These are phyloP conservation scores for Neopestalotiopsis clavispora DNA, from an alignment of 2,329 filamentous ascomycete genomes.

Conservation along the genomic window DNA sequence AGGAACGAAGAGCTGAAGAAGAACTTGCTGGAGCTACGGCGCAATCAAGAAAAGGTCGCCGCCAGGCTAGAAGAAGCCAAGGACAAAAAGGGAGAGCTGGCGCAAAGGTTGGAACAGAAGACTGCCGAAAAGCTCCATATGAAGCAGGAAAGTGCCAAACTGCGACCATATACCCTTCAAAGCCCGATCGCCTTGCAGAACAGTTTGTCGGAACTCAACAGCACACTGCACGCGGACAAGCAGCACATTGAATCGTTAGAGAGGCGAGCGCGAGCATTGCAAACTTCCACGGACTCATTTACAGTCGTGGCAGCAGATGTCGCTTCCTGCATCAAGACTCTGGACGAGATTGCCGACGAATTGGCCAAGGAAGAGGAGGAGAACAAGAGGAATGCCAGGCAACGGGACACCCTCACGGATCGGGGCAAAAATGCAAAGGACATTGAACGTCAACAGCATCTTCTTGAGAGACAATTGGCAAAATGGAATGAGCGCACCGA, in stretches of 20 bases:
- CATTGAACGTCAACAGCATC: constrained; percentile 84
- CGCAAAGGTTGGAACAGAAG: constrained; percentile 73
- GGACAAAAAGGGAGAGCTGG: constrained; percentile 77
- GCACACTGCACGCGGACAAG: constrained; percentile 79
- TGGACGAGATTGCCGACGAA: constrained; percentile 87
- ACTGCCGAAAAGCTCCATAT: constrained; percentile 72
- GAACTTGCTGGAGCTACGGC: constrained; percentile 77
- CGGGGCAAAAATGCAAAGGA: constrained; percentile 88
- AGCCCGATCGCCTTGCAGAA: constrained; percentile 84
- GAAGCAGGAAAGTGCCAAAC: constrained; percentile 84
- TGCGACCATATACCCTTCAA: constrained; percentile 90
- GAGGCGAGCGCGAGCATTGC: constrained; percentile 82
- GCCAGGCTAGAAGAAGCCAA: constrained; percentile 84
- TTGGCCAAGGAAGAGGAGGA: constrained; percentile 92
- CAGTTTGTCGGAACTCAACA: constrained; percentile 79
- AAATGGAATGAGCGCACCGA: constrained; percentile 90
- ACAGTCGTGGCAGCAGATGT: constrained; percentile 84
- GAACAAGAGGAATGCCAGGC: constrained; percentile 76
- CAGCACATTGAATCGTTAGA: constrained; percentile 87
- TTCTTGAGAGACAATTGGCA: constrained; percentile 81
- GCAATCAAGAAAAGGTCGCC: constrained; percentile 82
- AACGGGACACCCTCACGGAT: constrained; percentile 86
- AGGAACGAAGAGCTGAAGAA: constrained; percentile 88
- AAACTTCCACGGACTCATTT: constrained; percentile 92
- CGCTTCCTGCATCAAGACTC: constrained; percentile 82